Percentiles rank a stretch among this genome's conserved stretches.
These are phyloP conservation scores for Xerocomus potaroensis DNA, from an alignment of 768 basidiomycete species.

Conservation along the genomic window DNA sequence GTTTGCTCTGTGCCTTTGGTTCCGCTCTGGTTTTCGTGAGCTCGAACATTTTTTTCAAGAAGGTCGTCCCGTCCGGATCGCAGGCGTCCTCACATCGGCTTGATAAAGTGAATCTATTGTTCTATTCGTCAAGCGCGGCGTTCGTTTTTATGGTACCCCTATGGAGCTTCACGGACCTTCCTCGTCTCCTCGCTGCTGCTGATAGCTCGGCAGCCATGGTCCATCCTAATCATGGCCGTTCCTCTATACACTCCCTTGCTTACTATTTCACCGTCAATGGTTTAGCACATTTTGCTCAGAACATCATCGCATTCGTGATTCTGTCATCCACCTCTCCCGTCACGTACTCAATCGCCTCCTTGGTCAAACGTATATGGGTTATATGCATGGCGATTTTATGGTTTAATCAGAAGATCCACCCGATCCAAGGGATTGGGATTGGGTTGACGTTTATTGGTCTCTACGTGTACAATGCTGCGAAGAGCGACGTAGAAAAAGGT, in stretches of 20 bases:
- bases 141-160: constrained; percentile 96
- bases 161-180: constrained; percentile 88
- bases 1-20: constrained; percentile 93
- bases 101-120: constrained; percentile 93
- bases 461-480: constrained; percentile 95
- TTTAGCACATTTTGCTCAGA: constrained; percentile 93
- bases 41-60: constrained; percentile 99
- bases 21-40: constrained; percentile 96
- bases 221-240: constrained; percentile 44
- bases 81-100: constrained; percentile 65
- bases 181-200: constrained; percentile 50
- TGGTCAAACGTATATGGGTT: constrained; percentile 96
- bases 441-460: constrained; percentile 83
- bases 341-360: constrained; percentile 96
- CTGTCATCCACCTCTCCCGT: constrained; percentile 95
- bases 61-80: constrained; percentile 76
- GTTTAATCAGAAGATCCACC: constrained; percentile 87
- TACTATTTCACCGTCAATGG: constrained; percentile 93
- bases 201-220: constrained; percentile 38
- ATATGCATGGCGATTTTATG: constrained; percentile 97
- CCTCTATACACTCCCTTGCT: constrained; percentile 56
- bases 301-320: constrained; percentile 96
- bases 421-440: constrained; percentile 87
- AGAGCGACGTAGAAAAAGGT: constrained; percentile 86
- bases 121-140: constrained; percentile 92